These are phyloP conservation scores for Zoysia japonica DNA, from an alignment of 176 grass and related monocot species.

Conservation along the genomic window DNA sequence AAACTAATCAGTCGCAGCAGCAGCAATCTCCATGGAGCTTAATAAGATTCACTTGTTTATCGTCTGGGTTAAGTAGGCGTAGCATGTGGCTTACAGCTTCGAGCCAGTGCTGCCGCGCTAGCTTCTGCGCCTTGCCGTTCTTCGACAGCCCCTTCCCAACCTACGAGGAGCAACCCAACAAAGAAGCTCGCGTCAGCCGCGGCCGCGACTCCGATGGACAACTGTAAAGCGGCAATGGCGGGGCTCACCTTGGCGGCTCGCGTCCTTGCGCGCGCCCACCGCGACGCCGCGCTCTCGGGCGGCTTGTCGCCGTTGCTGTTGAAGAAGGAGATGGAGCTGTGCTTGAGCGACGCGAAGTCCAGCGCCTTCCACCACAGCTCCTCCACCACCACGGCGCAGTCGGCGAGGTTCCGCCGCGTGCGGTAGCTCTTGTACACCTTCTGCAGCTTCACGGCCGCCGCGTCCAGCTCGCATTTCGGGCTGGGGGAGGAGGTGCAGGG, in stretches of 20 bases:
- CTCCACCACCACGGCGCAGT: constrained; percentile 86
- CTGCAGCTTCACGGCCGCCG: constrained; percentile 77
- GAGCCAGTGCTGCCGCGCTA: constrained; percentile 96
- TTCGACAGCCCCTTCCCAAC: constrained; percentile 97
- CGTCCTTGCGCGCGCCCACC: constrained; percentile 83
- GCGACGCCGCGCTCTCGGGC: constrained; percentile 69
- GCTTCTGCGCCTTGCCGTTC: constrained; percentile 81
- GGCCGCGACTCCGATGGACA: constrained; percentile 36
- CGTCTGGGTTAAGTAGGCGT: constrained; percentile 16
- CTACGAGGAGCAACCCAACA: constrained; percentile 36
- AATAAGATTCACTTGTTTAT: constrained; percentile 14
- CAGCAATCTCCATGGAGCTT: constrained; percentile 31
- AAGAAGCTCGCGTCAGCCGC: constrained; percentile 17
- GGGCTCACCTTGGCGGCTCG: constrained; percentile 79
- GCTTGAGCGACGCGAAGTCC: constrained; percentile 87
- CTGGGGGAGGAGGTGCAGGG: constrained; percentile 27
- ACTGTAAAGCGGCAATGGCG: background rate
- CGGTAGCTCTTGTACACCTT: constrained; percentile 95
- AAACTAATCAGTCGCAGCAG: constrained; percentile 30
- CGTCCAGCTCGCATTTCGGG: constrained; percentile 63
- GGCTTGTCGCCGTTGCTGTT: constrained; percentile 63
- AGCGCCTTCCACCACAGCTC: constrained; percentile 98
- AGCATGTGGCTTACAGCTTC: constrained; percentile 85
- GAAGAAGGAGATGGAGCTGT: constrained; percentile 92
- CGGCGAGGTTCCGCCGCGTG: constrained; percentile 77